Conservation (phyloP, 768 basidiomycete genomes). For the Tylopilus balloui region DNA sequence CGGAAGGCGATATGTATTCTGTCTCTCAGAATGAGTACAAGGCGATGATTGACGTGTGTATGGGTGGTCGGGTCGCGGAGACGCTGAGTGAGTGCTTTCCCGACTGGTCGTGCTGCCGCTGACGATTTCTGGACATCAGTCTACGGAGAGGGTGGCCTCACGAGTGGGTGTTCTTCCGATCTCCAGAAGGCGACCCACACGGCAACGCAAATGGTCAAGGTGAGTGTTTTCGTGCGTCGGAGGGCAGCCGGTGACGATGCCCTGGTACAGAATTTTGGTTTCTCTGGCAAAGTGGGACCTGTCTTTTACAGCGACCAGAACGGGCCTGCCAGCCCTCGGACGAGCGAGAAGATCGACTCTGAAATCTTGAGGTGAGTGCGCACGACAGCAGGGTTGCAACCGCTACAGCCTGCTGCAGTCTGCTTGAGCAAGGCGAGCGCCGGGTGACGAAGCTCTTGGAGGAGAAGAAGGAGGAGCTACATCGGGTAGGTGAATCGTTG, state of each 20-base stretch:
- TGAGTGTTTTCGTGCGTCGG: constrained; percentile 31
- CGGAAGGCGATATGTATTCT: constrained; percentile 72
- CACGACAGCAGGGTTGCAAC: not conserved
- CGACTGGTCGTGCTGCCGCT: not conserved
- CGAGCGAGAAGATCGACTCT: constrained; percentile 80
- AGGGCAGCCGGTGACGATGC: not conserved
- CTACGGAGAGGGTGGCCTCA: constrained; percentile 83
- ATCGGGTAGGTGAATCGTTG: constrained; percentile 46
- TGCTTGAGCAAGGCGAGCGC: constrained; percentile 66
- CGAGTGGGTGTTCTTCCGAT: constrained; percentile 90
- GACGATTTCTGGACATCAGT: constrained; percentile 42
- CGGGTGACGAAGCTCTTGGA: constrained; percentile 64
- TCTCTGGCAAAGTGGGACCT: constrained; percentile 75
- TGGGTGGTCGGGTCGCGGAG: constrained; percentile 96
- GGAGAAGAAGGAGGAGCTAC: constrained; percentile 67
- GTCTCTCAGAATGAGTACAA: constrained; percentile 70
- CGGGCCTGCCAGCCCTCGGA: constrained; percentile 64
- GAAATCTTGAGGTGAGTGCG: constrained; percentile 74
- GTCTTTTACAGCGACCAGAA: constrained; percentile 75
- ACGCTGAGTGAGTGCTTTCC: constrained; percentile 59
- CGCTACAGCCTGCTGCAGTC: constrained; percentile 26
- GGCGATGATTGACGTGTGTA: constrained; percentile 82
- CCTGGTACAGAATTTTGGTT: constrained; percentile 61
- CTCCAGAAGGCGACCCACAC: constrained; percentile 73
- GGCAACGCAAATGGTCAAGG: constrained; percentile 87